Conservation (phyloP, 2,329 filamentous ascomycete species). For the Curvularia lunata region DNA sequence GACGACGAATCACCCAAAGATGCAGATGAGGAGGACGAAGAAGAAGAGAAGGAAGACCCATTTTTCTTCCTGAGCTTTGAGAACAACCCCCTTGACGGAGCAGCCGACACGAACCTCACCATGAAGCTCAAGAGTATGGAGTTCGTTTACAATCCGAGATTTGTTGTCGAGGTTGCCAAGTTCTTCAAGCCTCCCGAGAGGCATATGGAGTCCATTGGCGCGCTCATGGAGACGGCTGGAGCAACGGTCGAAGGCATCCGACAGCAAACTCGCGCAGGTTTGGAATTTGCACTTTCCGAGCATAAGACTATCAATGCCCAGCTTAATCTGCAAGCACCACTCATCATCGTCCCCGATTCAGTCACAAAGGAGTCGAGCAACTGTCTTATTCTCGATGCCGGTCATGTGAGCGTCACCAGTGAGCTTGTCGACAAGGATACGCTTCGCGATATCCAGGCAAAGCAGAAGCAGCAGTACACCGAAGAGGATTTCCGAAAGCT, state of each 20-base stretch:
- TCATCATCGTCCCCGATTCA: constrained; percentile 95
- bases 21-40: constrained; percentile 54
- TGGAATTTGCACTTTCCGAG: constrained; percentile 95
- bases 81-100: constrained; percentile 90
- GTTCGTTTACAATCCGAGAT: constrained; percentile 95
- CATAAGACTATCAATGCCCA: constrained; percentile 98
- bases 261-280: constrained; percentile 91
- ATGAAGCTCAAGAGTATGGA: constrained; percentile 95
- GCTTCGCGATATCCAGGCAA: constrained; percentile 85
- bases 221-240: constrained; percentile 92
- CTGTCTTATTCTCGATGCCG: constrained; percentile 93
- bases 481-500: constrained; percentile 87
- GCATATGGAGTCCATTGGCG: constrained; percentile 98
- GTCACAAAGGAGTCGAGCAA: constrained; percentile 81
- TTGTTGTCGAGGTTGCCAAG: constrained; percentile 86
- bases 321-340: constrained; percentile 89
- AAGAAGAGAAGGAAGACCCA: constrained; percentile 66
- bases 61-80: constrained; percentile 95
- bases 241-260: constrained; percentile 94
- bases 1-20: constrained; percentile 54
- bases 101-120: constrained; percentile 87
- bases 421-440: constrained; percentile 92
- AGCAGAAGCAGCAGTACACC: constrained; percentile 84
- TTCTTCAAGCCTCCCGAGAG: constrained; percentile 97
- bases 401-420: constrained; percentile 92